A percentile compares a stretch with the other conserved stretches of the same genome.
Evolutionary conservation across 257 asterid species (phyloP).

Genomic region (Lycium barbarum): DNA sequence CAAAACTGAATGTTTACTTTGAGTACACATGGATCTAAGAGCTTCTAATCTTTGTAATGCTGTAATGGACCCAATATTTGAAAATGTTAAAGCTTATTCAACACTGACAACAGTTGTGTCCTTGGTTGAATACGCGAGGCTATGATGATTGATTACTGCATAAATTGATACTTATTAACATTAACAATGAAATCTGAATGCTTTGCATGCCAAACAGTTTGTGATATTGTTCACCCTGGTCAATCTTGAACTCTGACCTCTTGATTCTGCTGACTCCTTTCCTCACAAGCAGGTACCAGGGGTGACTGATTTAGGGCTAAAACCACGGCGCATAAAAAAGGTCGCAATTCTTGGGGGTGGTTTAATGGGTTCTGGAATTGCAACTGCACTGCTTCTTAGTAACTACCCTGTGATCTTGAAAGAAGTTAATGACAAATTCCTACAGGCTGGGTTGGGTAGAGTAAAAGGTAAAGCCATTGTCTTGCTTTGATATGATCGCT

Average conservation of each 20-base stretch:
- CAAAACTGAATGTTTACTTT: background rate
- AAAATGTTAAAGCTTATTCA: background rate
- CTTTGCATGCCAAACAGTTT: background rate
- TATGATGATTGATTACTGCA: slow-evolving; percentile 5
- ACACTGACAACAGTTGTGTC: background rate
- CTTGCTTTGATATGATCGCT: slow-evolving; percentile 26
- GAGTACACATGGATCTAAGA: slow-evolving; percentile 14
- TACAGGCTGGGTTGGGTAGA: slow-evolving; percentile 83
- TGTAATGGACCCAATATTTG: background rate
- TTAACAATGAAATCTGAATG: slow-evolving; percentile 1
- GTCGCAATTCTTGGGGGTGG: slow-evolving; percentile 99
- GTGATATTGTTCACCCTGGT: slow-evolving; percentile 7
- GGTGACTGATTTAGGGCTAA: slow-evolving; percentile 77
- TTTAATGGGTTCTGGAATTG: slow-evolving; percentile 98
- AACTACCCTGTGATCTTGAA: slow-evolving; percentile 78
- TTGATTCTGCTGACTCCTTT: background rate
- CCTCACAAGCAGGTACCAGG: slow-evolving; percentile 80
- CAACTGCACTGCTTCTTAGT: slow-evolving; percentile 88
- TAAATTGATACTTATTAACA: background rate
- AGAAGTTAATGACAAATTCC: slow-evolving; percentile 93
- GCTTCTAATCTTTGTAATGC: background rate
- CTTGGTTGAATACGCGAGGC: background rate
- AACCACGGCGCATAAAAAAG: slow-evolving; percentile 79
- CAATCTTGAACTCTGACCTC: background rate
- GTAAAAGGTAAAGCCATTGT: slow-evolving; percentile 68